Percentiles rank a stretch among this genome's conserved stretches.
These are phyloP conservation scores for Narthecium ossifragum DNA, from an alignment of 106 monocot genomes.

Conservation along the genomic window DNA sequence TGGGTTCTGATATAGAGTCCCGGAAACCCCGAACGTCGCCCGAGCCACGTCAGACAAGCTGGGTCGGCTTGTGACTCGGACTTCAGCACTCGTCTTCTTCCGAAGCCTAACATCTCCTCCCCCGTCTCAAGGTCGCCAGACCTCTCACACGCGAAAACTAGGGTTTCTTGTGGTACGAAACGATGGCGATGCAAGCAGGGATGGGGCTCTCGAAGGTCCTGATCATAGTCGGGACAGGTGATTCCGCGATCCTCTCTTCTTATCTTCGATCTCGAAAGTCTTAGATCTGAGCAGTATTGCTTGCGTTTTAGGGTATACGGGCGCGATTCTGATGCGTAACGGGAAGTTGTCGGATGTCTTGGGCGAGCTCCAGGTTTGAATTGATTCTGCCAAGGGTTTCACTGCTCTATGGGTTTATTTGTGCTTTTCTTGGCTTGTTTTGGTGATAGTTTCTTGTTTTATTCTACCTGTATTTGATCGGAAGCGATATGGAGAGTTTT, in stretches of 20 bases:
- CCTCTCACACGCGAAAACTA: conserved; percentile 2
- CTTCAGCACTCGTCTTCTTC: no score
- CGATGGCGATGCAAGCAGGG: conserved; percentile 62
- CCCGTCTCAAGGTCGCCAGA: background rate
- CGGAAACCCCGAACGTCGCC: no score
- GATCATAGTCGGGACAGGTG: conserved; percentile 64
- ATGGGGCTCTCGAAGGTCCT: conserved; percentile 63
- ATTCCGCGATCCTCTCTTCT: background rate
- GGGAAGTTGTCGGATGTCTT: conserved; percentile 57
- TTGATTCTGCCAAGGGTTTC: no score
- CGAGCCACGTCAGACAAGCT: no score
- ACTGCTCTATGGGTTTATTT: background rate
- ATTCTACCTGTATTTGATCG: no score
- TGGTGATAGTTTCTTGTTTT: no score
- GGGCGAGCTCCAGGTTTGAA: conserved; percentile 62
- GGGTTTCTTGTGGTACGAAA: conserved; percentile 11
- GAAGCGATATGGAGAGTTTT: no score
- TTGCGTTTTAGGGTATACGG: conserved; percentile 36
- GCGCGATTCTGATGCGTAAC: conserved; percentile 55
- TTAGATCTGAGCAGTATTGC: background rate
- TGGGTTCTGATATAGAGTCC: no score
- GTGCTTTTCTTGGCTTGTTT: background rate
- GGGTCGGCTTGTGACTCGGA: no score
- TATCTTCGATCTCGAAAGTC: background rate
- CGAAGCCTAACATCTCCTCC: background rate